phyloP scores from a whole-genome alignment of 2,329 filamentous ascomycete genomes.

The Nannizziopsis arthrosporioides region DNA sequence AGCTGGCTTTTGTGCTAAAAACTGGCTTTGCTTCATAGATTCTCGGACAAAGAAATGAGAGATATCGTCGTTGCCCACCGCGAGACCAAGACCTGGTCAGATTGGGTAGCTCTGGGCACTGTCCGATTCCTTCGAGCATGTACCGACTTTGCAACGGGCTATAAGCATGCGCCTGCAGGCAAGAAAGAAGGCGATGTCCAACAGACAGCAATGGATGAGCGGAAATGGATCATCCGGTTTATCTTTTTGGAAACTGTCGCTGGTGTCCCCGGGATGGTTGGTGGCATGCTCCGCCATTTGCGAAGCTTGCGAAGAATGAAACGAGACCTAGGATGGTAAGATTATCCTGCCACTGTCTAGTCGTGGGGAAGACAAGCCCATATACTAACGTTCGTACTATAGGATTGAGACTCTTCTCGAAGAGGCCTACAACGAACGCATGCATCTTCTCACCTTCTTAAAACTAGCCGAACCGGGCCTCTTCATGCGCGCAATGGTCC shows the following conservation, averaged over 20 bases:
- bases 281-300: constrained; percentile 83
- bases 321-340: constrained; percentile 58
- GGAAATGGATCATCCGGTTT: constrained; percentile 81
- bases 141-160: constrained; percentile 72
- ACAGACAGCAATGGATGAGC: constrained; percentile 62
- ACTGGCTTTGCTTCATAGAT: constrained; percentile 30
- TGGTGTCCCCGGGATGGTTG: constrained; percentile 93
- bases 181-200: constrained; percentile 41
- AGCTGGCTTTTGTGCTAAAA: background rate
- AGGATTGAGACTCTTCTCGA: constrained; percentile 87
- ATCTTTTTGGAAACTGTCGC: constrained; percentile 92
- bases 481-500: constrained; percentile 87
- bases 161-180: constrained; percentile 54
- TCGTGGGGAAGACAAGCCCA: background rate
- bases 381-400: background rate
- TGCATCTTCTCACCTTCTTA: constrained; percentile 87
- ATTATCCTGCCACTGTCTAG: background rate
- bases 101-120: constrained; percentile 65
- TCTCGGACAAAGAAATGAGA: constrained; percentile 68
- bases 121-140: constrained; percentile 65
- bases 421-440: constrained; percentile 84
- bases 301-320: constrained; percentile 41
- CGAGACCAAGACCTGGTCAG: constrained; percentile 57
- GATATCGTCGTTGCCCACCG: constrained; percentile 65
- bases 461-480: constrained; percentile 75